phyloP scores from a whole-genome alignment of 176 grass and related monocot species.

The Hyparrhenia diplandra region DNA sequence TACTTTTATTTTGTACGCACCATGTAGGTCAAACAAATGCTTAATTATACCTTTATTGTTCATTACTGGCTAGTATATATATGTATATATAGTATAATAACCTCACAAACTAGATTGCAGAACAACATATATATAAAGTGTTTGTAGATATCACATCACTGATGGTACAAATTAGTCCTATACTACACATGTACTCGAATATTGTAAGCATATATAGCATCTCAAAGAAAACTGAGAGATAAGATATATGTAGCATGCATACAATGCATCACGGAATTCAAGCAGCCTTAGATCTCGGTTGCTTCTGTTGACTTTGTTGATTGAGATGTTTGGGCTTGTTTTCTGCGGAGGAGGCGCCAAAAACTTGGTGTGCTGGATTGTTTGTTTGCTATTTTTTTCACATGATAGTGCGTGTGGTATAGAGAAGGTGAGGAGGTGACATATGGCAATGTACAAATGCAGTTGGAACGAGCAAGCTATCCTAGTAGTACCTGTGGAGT shows the following conservation, averaged over 20 bases:
- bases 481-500: background rate
- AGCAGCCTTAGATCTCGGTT: slow-evolving; percentile 27
- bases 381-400: slow-evolving; percentile 29
- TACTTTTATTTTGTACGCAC: background rate
- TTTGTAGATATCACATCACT: slow-evolving; percentile 19
- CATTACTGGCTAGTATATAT: background rate
- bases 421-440: slow-evolving; percentile 18
- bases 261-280: slow-evolving; percentile 36
- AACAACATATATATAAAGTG: background rate
- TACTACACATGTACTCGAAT: background rate
- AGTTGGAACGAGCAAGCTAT: background rate
- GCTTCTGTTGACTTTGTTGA: slow-evolving; percentile 43
- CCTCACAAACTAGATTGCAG: background rate
- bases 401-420: background rate
- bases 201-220: background rate
- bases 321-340: slow-evolving; percentile 36
- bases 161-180: background rate
- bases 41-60: background rate
- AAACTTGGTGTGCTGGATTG: slow-evolving; percentile 28
- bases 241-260: slow-evolving; percentile 4
- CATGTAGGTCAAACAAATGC: slow-evolving; percentile 1
- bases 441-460: slow-evolving; percentile 26
- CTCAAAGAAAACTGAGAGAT: background rate
- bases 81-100: too few relatives aligned
- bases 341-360: background rate